These are phyloP conservation scores for Beauveria medogensis DNA, from an alignment of 2,329 filamentous ascomycete genomes.

Conservation along the genomic window DNA sequence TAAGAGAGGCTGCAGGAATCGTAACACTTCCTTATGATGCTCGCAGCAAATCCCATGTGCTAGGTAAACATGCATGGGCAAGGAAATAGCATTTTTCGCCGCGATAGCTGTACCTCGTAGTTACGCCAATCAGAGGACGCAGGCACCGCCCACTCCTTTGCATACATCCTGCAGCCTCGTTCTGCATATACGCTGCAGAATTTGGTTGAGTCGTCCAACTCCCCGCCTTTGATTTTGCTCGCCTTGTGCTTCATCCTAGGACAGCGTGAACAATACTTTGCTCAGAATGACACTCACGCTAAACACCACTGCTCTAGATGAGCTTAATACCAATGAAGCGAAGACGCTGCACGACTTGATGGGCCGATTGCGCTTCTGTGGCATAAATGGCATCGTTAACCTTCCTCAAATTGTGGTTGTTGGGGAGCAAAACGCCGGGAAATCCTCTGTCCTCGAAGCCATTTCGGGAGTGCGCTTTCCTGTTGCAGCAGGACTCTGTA, in stretches of 20 bases:
- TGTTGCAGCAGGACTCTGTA: slow-evolving; percentile 46
- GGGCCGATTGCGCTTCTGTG: slow-evolving; percentile 41
- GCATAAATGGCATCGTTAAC: slow-evolving; percentile 38
- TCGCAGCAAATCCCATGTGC: too few relatives aligned
- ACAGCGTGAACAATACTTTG: not conserved
- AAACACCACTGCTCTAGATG: slow-evolving; percentile 23
- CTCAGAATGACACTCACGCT: not conserved
- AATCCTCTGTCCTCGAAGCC: slow-evolving; percentile 57
- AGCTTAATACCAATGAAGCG: slow-evolving; percentile 35
- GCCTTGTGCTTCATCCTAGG: not conserved
- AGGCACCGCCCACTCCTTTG: too few relatives aligned
- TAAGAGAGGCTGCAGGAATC: too few relatives aligned
- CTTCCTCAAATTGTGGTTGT: slow-evolving; percentile 50
- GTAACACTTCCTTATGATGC: too few relatives aligned
- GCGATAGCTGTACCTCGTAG: too few relatives aligned
- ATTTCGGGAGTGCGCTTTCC: slow-evolving; percentile 55
- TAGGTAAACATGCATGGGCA: too few relatives aligned
- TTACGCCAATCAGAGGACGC: too few relatives aligned
- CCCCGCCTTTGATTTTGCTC: not conserved
- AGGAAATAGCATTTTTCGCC: too few relatives aligned
- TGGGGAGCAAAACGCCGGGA: slow-evolving; percentile 53
- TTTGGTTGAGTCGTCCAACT: not conserved
- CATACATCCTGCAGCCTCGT: not conserved
- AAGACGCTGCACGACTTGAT: slow-evolving; percentile 44
- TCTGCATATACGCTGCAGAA: not conserved